These are phyloP conservation scores for Candida sanyaensis DNA, from an alignment of 1,139 yeast genomes.

Conservation along the genomic window DNA sequence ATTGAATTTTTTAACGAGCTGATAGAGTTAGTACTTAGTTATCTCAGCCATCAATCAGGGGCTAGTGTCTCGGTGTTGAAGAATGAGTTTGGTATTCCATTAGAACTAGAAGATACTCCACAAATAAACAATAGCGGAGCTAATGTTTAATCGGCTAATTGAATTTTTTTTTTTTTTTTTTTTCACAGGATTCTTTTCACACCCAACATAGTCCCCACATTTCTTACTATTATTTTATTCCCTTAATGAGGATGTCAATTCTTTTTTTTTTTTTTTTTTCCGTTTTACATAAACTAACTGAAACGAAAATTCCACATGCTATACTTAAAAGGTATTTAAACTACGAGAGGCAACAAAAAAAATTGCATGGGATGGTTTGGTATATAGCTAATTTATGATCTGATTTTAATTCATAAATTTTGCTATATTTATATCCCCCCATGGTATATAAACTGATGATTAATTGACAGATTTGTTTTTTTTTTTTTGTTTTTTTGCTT, in stretches of 20 bases:
- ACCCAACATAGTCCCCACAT: background rate
- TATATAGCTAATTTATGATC: background rate
- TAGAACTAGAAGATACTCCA: constrained; percentile 16
- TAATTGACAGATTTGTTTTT: background rate
- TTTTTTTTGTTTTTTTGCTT: background rate
- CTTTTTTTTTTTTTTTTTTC: background rate
- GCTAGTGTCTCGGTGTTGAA: constrained; percentile 8
- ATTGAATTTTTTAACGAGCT: constrained; percentile 18
- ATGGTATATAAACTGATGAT: background rate
- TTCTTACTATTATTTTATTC: background rate
- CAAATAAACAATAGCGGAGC: background rate
- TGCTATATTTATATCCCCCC: too few relatives aligned
- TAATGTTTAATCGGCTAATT: background rate
- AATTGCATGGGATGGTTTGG: background rate
- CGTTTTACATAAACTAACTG: too few relatives aligned
- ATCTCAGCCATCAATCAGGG: constrained; percentile 14
- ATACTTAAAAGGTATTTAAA: background rate
- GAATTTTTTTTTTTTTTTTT: background rate
- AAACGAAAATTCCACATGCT: background rate
- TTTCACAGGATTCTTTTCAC: background rate
- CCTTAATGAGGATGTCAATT: background rate
- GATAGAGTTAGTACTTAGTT: constrained; percentile 15
- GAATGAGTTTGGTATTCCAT: constrained; percentile 17
- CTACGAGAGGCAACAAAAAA: background rate
- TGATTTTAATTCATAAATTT: background rate